phyloP scores from a whole-genome alignment of 176 grass and related monocot genomes.

The Carex myosuroides region DNA sequence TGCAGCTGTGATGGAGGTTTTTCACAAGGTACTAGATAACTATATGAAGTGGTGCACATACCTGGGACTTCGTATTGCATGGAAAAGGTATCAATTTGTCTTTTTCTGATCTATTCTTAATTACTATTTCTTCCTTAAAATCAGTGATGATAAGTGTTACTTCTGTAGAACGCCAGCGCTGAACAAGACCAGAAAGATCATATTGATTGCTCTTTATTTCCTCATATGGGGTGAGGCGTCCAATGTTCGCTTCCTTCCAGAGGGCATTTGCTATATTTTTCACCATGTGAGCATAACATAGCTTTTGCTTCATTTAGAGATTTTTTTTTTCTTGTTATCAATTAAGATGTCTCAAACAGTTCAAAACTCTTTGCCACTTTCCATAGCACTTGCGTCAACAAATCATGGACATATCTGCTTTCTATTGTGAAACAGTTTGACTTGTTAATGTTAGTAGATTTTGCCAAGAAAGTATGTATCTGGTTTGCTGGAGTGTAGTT shows the following conservation, averaged over 20 bases:
- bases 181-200: slow-evolving; percentile 77
- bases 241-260: slow-evolving; percentile 88
- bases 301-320: neutral
- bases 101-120: slow-evolving; percentile 2
- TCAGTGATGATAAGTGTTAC: neutral
- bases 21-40: slow-evolving; percentile 86
- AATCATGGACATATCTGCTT: neutral
- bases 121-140: neutral
- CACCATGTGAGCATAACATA: slow-evolving; percentile 68
- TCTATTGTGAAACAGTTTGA: neutral
- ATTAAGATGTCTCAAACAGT: neutral
- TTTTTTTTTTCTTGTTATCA: neutral
- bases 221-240: slow-evolving; percentile 98
- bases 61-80: slow-evolving; percentile 66
- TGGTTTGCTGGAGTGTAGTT: neutral
- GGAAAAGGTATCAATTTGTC: slow-evolving; percentile 58
- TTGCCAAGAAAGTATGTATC: neutral
- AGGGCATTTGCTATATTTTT: slow-evolving; percentile 97
- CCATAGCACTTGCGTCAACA: neutral
- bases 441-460: slow-evolving; percentile 11
- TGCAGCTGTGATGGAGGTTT: slow-evolving; percentile 70
- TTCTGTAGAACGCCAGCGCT: slow-evolving; percentile 57
- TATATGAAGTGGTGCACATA: slow-evolving; percentile 95
- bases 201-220: slow-evolving; percentile 81
- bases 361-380: neutral